Conservation (phyloP, 768 basidiomycete species). For the Cystobasidium onofrii region DNA sequence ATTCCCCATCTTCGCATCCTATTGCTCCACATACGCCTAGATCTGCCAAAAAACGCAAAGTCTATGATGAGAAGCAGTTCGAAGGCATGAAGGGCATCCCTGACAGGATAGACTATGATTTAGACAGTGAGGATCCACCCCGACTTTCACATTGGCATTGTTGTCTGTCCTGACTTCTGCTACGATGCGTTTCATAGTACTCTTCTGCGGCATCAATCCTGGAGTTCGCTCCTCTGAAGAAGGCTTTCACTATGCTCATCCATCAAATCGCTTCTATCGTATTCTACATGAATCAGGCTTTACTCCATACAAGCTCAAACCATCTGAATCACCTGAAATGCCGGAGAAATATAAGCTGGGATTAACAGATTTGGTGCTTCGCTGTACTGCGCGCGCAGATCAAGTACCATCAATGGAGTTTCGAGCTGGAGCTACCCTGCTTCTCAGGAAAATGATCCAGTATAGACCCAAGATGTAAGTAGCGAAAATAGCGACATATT, state of each 20-base stretch:
- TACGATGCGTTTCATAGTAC: conserved; percentile 9
- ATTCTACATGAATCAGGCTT: conserved; percentile 23
- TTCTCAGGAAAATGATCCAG: conserved; percentile 10
- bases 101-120: conserved; percentile 13
- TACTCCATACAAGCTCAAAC: conserved; percentile 10
- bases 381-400: conserved; percentile 29
- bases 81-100: conserved; percentile 27
- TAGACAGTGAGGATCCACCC: conserved; percentile 22
- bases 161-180: no score
- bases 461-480: conserved; percentile 16
- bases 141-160: no score
- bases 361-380: conserved; percentile 22
- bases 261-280: conserved; percentile 30
- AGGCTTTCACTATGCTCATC: conserved; percentile 29
- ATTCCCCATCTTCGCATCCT: neutral
- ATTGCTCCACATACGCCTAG: neutral
- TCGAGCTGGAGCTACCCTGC: conserved; percentile 6
- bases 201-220: conserved; percentile 29
- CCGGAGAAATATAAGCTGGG: conserved; percentile 19
- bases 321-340: conserved; percentile 21
- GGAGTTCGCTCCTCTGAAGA: conserved; percentile 19
- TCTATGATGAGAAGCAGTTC: neutral
- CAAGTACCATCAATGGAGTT: conserved; percentile 22
- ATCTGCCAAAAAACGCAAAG: neutral
- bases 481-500: neutral